Evolutionary conservation across 1,284 basidiomycete genomes (phyloP).

Genomic region (Puccinia coronata): DNA sequence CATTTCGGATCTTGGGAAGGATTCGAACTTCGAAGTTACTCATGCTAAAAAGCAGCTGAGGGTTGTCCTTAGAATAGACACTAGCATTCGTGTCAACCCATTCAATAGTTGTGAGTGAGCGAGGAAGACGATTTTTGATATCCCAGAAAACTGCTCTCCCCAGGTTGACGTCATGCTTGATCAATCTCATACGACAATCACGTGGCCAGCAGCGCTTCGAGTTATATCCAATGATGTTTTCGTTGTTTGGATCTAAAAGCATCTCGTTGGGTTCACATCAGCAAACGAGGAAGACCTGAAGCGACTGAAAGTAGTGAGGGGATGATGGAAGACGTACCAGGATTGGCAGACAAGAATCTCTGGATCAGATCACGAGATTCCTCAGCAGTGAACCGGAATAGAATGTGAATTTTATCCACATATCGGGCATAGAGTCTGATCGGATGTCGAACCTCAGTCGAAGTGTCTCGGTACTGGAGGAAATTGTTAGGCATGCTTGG

Average conservation of each 20-base stretch:
- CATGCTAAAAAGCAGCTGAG: constrained; percentile 97
- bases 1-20: constrained; percentile 88
- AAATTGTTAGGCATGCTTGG: constrained; percentile 94
- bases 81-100: constrained; percentile 66
- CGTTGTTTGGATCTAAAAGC: constrained; percentile 65
- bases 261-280: not conserved
- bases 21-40: constrained; percentile 97
- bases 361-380: constrained; percentile 97
- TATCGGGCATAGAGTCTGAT: constrained; percentile 91
- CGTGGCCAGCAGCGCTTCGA: constrained; percentile 99
- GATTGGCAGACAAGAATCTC: constrained; percentile 64
- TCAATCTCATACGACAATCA: constrained; percentile 97
- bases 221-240: constrained; percentile 98
- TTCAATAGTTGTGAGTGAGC: constrained; percentile 96
- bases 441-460: constrained; percentile 89
- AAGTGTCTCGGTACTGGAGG: constrained; percentile 87
- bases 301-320: constrained; percentile 66
- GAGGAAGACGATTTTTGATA: constrained; percentile 92
- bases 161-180: constrained; percentile 99
- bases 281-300: not conserved
- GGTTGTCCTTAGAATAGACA: constrained; percentile 96
- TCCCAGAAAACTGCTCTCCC: constrained; percentile 99
- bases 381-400: constrained; percentile 98
- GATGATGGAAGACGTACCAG: constrained; percentile 70
- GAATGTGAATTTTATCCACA: constrained; percentile 86